These are phyloP conservation scores for Schwanniomyces yamadae DNA, from an alignment of 805 yeast species.

Conservation along the genomic window DNA sequence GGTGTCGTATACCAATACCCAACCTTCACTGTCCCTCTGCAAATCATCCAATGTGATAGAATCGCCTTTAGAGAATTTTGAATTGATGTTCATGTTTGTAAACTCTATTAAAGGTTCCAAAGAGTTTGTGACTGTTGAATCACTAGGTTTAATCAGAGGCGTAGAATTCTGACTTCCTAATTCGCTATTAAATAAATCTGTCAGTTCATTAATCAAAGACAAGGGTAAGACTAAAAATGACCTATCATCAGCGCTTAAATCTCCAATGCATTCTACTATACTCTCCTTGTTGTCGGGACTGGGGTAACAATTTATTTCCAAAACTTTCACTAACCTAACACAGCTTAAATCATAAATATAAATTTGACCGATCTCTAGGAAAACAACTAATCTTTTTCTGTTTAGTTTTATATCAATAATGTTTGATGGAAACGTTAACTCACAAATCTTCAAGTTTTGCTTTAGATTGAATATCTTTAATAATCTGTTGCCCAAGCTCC, in stretches of 20 bases:
- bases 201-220: slow-evolving; percentile 25
- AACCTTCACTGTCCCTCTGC: slow-evolving; percentile 28
- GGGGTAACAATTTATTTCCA: slow-evolving; percentile 24
- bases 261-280: slow-evolving; percentile 28
- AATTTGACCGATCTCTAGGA: slow-evolving; percentile 71
- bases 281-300: slow-evolving; percentile 6
- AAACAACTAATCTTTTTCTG: slow-evolving; percentile 76
- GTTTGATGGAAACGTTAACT: slow-evolving; percentile 77
- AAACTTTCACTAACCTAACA: slow-evolving; percentile 64
- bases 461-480: slow-evolving; percentile 40
- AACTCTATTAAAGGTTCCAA: slow-evolving; percentile 23
- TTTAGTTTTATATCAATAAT: slow-evolving; percentile 75
- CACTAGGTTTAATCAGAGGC: slow-evolving; percentile 17
- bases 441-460: slow-evolving; percentile 65
- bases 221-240: slow-evolving; percentile 38
- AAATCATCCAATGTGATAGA: slow-evolving; percentile 26
- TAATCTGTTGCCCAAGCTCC: slow-evolving; percentile 25
- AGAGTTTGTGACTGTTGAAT: slow-evolving; percentile 13
- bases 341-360: slow-evolving; percentile 88
- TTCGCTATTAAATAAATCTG: slow-evolving; percentile 29
- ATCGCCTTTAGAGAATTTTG: slow-evolving; percentile 12
- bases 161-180: slow-evolving; percentile 5
- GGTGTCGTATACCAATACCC: slow-evolving; percentile 42
- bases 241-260: slow-evolving; percentile 33
- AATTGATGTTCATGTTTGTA: slow-evolving; percentile 21